These are phyloP conservation scores for Amanita muscaria DNA, from an alignment of 768 basidiomycete species.

Conservation along the genomic window DNA sequence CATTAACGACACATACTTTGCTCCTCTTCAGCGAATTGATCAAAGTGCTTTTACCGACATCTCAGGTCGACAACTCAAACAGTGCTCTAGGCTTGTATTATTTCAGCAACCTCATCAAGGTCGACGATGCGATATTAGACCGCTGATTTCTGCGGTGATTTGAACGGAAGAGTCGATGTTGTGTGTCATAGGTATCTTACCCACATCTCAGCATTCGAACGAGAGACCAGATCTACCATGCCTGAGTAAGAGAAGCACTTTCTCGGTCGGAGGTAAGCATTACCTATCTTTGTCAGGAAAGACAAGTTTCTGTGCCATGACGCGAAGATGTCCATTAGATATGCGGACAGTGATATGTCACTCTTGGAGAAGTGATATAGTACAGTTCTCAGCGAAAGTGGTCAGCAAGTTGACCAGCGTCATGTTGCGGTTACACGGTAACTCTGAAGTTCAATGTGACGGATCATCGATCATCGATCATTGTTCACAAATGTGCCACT, in stretches of 20 bases:
- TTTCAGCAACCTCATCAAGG: conserved; percentile 76
- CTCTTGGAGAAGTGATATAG: background rate
- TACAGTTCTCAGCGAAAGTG: background rate
- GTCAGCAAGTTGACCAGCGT: background rate
- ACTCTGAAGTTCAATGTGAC: too few relatives aligned
- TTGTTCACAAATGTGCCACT: background rate
- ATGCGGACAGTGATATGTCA: conserved; percentile 1
- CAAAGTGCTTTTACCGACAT: conserved; percentile 98
- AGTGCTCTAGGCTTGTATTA: conserved; percentile 71
- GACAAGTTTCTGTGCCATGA: conserved; percentile 55
- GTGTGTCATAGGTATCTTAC: conserved; percentile 84
- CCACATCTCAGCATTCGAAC: conserved; percentile 84
- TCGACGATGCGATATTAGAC: conserved; percentile 69
- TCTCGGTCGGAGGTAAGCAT: conserved; percentile 18
- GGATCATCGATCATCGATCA: background rate
- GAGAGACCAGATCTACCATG: conserved; percentile 80
- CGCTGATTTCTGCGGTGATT: conserved; percentile 72
- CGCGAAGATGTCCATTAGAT: background rate
- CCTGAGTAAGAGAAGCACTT: background rate
- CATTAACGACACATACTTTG: conserved; percentile 39
- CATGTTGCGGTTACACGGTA: background rate
- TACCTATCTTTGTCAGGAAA: conserved; percentile 99
- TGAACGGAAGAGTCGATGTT: conserved; percentile 91
- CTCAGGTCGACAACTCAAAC: conserved; percentile 91
- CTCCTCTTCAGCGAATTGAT: conserved; percentile 88